Base-by-base conservation (phyloP, 192 early-diverging fungal species). In the Backusella mclennaniae region DNA sequence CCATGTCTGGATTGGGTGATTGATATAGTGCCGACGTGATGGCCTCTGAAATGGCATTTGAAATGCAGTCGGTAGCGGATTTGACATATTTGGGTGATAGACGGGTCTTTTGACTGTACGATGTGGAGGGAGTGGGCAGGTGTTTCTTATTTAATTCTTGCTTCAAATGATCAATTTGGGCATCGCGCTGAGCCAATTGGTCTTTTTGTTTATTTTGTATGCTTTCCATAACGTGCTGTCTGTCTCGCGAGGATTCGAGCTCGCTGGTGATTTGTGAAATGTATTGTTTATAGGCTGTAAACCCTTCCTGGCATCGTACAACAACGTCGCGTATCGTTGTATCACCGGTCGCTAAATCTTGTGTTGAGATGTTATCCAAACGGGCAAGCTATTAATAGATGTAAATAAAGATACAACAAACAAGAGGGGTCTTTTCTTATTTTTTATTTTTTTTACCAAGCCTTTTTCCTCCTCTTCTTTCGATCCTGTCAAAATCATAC, bases 271-370 rank as follows among this genome's bases (percentile, higher is more conserved):
- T 36, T 36, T 68, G 35, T 0, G 31, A 36, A 33, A 75, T 75
- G 8, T 75, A 26, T 42, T 75, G 31, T n/a, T 68, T 21, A 12
- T 75, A 66, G 0, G 63, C 63, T 0, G 74, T 23, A 31, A 75
- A 66, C 2, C 74, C 74, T 67, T 75, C 74, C 46, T 75, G 63
- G 23, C 56, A 67, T 44, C 74, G 74, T n/a, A 66, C 74, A 26
- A 75, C 74, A n/a, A 75, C 74, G n/a, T 75, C 74, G 49, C 63
- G 36, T 66, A 75, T 75, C 6, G 74, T 75, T 0, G 59, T 31
- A 29, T 42, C 59, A 63, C 56, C 23, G 1, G 44, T n/a, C 17
- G 39, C 52, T 36, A 73, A 15, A 59, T 73, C 46, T 9, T 53
- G 52, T 21, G 72, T 26, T 23, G 74, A 67, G 26, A 59, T 44